Evolutionary conservation across 2,329 filamentous ascomycete genomes (phyloP), one percentile per base, ranked within the genome.

Genomic region (Penicillium sclerotiorum): DNA sequence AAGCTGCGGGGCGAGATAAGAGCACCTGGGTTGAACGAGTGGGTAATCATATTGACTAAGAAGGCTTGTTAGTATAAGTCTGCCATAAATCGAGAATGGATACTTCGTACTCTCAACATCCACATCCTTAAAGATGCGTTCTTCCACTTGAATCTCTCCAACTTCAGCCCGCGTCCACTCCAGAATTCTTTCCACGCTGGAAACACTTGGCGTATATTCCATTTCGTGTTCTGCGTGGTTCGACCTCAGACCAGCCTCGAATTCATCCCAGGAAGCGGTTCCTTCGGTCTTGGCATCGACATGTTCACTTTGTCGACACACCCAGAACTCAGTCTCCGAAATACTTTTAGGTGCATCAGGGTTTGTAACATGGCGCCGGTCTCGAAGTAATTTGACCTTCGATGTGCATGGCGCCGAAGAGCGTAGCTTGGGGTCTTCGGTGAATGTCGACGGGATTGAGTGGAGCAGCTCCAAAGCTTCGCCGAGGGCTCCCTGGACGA

Each of bases 201-300:
- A 61, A 8, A 73, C 64, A 37, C 61, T 72, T 5, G 70, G 70
- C 23, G 71, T 74, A 56, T 75, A 76, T 25, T 66, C 67, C 64
- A 65, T 63, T 52, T 75, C 73, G 56, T 75, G 65, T 49, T 66
- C 60, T 6, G 69, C 69, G 57, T 75, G 73, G 15, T 72, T 55
- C 8, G 67, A 60, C 23, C 68, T 64, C 36, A 75, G 47, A 0
- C 71, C 69, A 12, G 53, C 55, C 46, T 68, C 59, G 40, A 75
- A 75, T 50, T 76, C 73, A 2, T 57, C 45, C 60, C 67, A 74
- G 5, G 63, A 64, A 5, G 71, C 73, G 7, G 67, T 69, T 2
- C 73, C 72, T 13, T 51, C 35, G 0, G 61, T 47, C 2, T 54
- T 50, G 21, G 53, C 46, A 18, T 70, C 53, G 28, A 58, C 49